Conservation (phyloP, 257 asterid species). For the Paraleonurus japonicus region DNA sequence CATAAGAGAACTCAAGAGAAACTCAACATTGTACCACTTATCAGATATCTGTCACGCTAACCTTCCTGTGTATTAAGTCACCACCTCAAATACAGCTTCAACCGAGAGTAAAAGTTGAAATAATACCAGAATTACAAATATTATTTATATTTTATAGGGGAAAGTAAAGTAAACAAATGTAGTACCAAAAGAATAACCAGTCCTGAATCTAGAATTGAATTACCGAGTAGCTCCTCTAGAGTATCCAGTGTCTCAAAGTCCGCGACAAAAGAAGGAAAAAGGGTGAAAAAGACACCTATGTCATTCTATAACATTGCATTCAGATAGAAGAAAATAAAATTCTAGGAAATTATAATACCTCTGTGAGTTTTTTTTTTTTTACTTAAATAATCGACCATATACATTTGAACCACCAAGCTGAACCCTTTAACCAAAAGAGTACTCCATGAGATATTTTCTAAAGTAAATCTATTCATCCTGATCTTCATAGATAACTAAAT, state of each 20-base stretch:
- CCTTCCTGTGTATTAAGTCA: not conserved
- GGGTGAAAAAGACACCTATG: constrained; percentile 3
- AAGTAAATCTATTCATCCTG: not conserved
- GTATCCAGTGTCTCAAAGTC: not conserved
- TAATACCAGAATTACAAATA: not conserved
- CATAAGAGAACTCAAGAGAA: not conserved
- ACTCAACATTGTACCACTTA: constrained; percentile 1
- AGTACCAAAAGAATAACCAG: not conserved
- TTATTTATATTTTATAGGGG: not conserved
- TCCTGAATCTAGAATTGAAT: constrained; percentile 11
- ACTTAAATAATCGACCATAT: not conserved
- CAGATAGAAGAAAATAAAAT: not conserved
- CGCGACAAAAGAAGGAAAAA: not conserved
- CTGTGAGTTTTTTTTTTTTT: too few relatives aligned
- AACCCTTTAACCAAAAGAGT: not conserved
- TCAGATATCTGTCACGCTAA: not conserved
- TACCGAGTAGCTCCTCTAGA: constrained; percentile 17
- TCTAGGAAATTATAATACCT: not conserved
- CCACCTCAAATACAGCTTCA: constrained; percentile 12
- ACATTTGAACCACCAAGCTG: constrained; percentile 3
- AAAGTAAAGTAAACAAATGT: not conserved
- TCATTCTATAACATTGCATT: constrained; percentile 5
- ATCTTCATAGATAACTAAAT: not conserved
- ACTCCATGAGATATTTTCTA: not conserved
- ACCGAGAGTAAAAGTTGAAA: not conserved